These are phyloP conservation scores for Pseudoperonospora humuli DNA, from an alignment of 352 stramenopile species.

Conservation along the genomic window DNA sequence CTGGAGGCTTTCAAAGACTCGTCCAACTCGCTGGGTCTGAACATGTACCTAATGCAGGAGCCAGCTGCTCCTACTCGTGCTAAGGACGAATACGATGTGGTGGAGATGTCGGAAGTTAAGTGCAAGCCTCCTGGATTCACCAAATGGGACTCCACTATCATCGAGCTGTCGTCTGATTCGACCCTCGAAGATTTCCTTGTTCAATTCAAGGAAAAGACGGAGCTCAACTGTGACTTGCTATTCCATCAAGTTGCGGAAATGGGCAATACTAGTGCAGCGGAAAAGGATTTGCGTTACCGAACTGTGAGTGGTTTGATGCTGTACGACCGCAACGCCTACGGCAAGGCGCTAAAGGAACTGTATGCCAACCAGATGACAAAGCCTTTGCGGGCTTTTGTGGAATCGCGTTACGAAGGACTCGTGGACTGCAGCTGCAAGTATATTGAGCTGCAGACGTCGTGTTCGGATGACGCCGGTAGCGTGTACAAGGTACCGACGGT, in stretches of 20 bases:
- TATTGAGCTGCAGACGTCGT: slow-evolving; percentile 78
- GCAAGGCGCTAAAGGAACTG: slow-evolving; percentile 60
- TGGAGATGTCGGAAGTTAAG: slow-evolving; percentile 83
- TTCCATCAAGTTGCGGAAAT: slow-evolving; percentile 76
- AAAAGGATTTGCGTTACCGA: slow-evolving; percentile 58
- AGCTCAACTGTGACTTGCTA: slow-evolving; percentile 74
- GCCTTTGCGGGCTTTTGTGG: slow-evolving; percentile 56
- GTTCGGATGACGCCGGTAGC: slow-evolving; percentile 73
- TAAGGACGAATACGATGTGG: slow-evolving; percentile 89
- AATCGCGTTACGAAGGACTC: slow-evolving; percentile 72
- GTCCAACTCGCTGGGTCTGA: slow-evolving; percentile 87
- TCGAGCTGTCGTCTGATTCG: slow-evolving; percentile 56
- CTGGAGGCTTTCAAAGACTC: slow-evolving; percentile 88
- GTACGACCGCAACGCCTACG: slow-evolving; percentile 78
- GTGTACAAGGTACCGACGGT: slow-evolving; percentile 83
- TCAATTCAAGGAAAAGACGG: slow-evolving; percentile 58
- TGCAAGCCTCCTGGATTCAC: slow-evolving; percentile 85
- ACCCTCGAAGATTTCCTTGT: slow-evolving; percentile 64
- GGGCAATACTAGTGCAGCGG: slow-evolving; percentile 39
- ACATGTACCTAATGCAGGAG: slow-evolving; percentile 91
- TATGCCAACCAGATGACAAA: slow-evolving; percentile 54
- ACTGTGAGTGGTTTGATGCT: slow-evolving; percentile 77
- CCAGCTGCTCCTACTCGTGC: slow-evolving; percentile 73
- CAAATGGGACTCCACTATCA: slow-evolving; percentile 88
- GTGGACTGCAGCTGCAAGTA: slow-evolving; percentile 80